phyloP scores from a whole-genome alignment of 2,329 filamentous ascomycete species.

The Helotiales sp. region DNA sequence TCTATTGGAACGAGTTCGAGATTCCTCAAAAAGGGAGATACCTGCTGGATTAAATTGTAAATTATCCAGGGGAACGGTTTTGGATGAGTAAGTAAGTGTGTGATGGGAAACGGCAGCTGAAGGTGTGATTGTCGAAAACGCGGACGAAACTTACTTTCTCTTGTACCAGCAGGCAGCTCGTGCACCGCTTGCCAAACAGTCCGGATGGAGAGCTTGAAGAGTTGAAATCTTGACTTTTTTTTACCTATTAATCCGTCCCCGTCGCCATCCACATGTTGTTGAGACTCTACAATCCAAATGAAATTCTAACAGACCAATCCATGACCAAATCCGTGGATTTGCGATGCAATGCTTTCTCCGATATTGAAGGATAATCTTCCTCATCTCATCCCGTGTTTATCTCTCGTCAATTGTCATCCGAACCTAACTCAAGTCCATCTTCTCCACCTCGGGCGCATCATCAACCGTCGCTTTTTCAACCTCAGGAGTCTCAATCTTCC shows the following conservation, averaged over 20 bases:
- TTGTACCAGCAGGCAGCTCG: no score
- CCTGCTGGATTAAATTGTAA: no score
- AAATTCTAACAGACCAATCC: background rate
- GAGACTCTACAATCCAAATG: background rate
- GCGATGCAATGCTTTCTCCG: background rate
- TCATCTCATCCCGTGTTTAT: background rate
- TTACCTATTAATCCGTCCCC: background rate
- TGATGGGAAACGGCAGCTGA: no score
- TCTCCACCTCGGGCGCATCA: conserved; percentile 15
- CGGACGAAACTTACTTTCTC: no score
- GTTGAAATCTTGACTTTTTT: no score
- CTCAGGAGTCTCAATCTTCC: conserved; percentile 36
- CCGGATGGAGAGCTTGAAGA: no score
- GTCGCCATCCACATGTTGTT: background rate
- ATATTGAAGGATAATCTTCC: background rate
- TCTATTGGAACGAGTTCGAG: no score
- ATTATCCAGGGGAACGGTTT: no score
- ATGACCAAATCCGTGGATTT: background rate
- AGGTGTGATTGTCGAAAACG: no score
- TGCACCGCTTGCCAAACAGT: no score
- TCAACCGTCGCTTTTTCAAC: background rate
- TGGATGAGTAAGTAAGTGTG: no score
- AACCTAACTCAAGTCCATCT: conserved; percentile 31
- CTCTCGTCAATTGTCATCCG: background rate
- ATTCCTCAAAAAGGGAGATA: no score